phyloP scores from a whole-genome alignment of 352 stramenopile genomes.

The Pythium vanterpoolii region DNA sequence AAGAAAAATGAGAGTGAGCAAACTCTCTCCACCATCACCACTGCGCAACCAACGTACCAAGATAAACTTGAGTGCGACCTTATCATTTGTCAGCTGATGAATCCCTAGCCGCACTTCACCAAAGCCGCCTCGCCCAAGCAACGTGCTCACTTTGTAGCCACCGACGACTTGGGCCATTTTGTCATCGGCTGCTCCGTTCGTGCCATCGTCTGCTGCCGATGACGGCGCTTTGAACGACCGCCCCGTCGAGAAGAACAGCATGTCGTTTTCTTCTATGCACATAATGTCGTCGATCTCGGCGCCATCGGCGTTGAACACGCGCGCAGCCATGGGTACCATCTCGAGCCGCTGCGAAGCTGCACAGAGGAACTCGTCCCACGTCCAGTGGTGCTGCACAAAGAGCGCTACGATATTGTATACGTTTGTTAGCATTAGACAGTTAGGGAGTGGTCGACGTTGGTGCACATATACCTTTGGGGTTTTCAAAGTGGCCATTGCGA shows the following conservation, averaged over 20 bases:
- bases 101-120: constrained; percentile 73
- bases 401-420: constrained; percentile 35
- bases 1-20: neutral
- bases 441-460: neutral
- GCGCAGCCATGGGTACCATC: constrained; percentile 78
- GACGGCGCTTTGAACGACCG: constrained; percentile 73
- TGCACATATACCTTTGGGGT: constrained; percentile 50
- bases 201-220: constrained; percentile 41
- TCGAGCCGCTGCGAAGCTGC: constrained; percentile 76
- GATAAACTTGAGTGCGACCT: constrained; percentile 88
- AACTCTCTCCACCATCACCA: neutral
- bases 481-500: constrained; percentile 77
- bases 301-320: constrained; percentile 83
- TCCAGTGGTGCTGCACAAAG: constrained; percentile 85
- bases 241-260: constrained; percentile 86
- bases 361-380: constrained; percentile 83
- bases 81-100: constrained; percentile 83
- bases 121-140: constrained; percentile 80
- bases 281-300: constrained; percentile 88
- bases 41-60: constrained; percentile 32
- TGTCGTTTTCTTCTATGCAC: constrained; percentile 90
- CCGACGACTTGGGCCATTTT: constrained; percentile 71
- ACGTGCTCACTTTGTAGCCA: constrained; percentile 75
- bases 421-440: no score
- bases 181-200: constrained; percentile 33